Evolutionary conservation across 148 eudicot species (phyloP).

Genomic region (Selenicereus undatus): DNA sequence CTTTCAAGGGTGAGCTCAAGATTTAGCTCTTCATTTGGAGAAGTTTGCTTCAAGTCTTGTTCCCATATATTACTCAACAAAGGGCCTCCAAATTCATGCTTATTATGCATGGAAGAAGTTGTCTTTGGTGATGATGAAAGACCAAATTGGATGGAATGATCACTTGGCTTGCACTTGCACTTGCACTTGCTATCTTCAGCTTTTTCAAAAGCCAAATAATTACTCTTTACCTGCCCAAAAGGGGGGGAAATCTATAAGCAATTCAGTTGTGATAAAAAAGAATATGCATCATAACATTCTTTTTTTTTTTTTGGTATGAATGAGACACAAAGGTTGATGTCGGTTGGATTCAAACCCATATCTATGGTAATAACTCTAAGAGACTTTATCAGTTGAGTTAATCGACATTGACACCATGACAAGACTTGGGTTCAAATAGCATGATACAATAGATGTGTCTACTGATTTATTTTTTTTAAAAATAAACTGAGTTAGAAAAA

Average conservation of each 20-base stretch:
- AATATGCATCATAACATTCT: too few species aligned
- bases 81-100: not conserved
- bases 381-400: too few species aligned
- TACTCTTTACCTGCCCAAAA: not conserved
- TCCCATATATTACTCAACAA: not conserved
- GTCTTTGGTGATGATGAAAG: constrained; percentile 2
- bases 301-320: too few species aligned
- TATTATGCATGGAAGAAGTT: not conserved
- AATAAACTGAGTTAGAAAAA: too few species aligned
- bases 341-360: too few species aligned
- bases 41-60: not conserved
- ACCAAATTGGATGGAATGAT: constrained; percentile 2
- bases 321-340: too few species aligned
- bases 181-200: not conserved
- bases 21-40: not conserved
- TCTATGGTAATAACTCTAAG: too few species aligned
- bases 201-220: not conserved
- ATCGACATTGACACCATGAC: too few species aligned
- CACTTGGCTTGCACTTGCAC: not conserved
- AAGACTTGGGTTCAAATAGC: too few species aligned
- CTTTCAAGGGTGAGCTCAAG: constrained; percentile 5
- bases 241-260: not conserved
- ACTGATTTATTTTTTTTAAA: too few species aligned
- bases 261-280: too few species aligned
- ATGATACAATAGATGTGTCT: too few species aligned